These are phyloP conservation scores for Globisporangium viniferum DNA, from an alignment of 352 stramenopile genomes.

Conservation along the genomic window DNA sequence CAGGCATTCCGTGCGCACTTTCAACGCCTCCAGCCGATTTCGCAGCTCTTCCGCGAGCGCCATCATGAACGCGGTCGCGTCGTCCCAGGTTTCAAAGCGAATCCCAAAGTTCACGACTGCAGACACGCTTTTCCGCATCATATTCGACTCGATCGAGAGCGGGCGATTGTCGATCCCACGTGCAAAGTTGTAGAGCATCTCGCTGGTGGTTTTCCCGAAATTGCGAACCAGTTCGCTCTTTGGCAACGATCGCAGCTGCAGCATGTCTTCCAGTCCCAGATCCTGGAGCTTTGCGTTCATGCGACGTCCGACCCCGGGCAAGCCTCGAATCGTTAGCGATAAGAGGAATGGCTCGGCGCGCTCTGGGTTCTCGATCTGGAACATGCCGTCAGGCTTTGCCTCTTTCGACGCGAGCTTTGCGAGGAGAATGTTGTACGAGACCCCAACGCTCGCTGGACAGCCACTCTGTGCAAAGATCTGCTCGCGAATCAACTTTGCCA, in stretches of 20 bases:
- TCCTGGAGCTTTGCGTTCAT: constrained; percentile 68
- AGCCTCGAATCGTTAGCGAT: constrained; percentile 58
- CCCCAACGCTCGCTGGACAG: constrained; percentile 91
- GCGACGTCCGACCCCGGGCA: constrained; percentile 79
- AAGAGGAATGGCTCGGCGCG: constrained; percentile 65
- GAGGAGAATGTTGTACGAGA: constrained; percentile 93
- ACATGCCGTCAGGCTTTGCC: constrained; percentile 92
- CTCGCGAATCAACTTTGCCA: constrained; percentile 62
- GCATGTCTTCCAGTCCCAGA: constrained; percentile 57
- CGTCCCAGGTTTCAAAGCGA: constrained; percentile 74
- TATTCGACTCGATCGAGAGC: constrained; percentile 65
- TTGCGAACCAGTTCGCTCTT: constrained; percentile 49
- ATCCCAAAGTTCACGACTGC: constrained; percentile 93
- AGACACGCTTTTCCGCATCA: constrained; percentile 86
- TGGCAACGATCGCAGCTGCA: constrained; percentile 51
- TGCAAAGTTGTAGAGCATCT: constrained; percentile 75
- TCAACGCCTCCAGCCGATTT: constrained; percentile 53
- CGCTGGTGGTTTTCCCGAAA: constrained; percentile 66
- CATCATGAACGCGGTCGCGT: constrained; percentile 80
- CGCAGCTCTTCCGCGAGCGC: constrained; percentile 76
- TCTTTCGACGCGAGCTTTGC: constrained; percentile 92
- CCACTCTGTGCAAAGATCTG: constrained; percentile 75
- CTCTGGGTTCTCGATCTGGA: constrained; percentile 39
- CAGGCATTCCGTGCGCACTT: constrained; percentile 55
- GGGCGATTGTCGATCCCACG: constrained; percentile 70